Base-by-base conservation (phyloP, 2,329 filamentous ascomycete species). In the Nakataea oryzae region DNA sequence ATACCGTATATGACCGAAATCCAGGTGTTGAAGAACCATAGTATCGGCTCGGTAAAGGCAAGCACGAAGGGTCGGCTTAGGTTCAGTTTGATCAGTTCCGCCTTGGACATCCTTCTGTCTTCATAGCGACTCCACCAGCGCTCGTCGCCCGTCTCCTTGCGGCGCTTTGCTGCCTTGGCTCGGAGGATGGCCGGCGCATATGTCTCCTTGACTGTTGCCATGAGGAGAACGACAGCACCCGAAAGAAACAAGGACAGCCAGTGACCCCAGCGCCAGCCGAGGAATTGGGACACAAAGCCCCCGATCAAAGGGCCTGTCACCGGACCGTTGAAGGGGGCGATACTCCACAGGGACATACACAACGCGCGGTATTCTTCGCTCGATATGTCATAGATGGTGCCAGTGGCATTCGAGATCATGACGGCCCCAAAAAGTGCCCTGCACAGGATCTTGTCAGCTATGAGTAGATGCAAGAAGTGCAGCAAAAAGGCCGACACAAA, bases 211-310 rank as follows among this genome's bases (percentile, higher is more conserved):
- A 89, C 78, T 1, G 82, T 77, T 2, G 79, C 70, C 67, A 91
- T 81, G 66, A 87, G 74, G 26, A 81, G 64, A 62, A 86, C 82
- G 0, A 84, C 85, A 0, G 81, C 78, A 0, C 83, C 90, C 0
- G 83, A 82, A 12, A 91, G 79, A 60, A 96, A 93, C 69, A 93
- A 75, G 11, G 87, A 83, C 26, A 95, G 80, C 89, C 90, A 96
- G 69, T 90, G 89, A 50, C 87, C 88, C 91, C 91, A 96, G 32
- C 92, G 78, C 93, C 93, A 97, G 13, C 91, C 91, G 2, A 95
- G 77, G 65, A 88, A 86, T 72, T 92, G 80, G 66, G 74, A 90
- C 1, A 89, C 84, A 67, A 96, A 96, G 0, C 92, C 92, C 27
- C 92, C 92, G 41, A 96, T 87, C 0, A 93, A 75, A 0, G 89